phyloP scores from a whole-genome alignment of 73 alveolate genomes.

The Tetrahymena borealis region DNA sequence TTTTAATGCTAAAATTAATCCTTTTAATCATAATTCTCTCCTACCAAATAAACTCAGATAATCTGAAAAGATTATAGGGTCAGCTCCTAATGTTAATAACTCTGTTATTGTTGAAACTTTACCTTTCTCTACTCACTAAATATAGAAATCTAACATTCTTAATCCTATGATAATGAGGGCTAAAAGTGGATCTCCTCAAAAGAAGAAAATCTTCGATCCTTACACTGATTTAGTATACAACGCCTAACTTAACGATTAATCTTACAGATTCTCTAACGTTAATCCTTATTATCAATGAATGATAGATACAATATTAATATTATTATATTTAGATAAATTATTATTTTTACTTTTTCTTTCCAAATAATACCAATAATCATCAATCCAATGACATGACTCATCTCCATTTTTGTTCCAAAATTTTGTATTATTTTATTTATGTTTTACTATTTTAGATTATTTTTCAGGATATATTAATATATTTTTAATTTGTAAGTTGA shows the following conservation, averaged over 20 bases:
- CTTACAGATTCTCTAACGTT: neutral
- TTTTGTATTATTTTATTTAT: too few relatives aligned
- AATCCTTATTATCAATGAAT: neutral
- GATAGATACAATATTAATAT: neutral
- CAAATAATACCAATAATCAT: too few relatives aligned
- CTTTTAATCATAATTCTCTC: neutral
- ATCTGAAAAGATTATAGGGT: neutral
- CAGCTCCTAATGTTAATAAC: neutral
- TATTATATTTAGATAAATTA: too few relatives aligned
- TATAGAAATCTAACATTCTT: neutral
- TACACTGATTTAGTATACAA: neutral
- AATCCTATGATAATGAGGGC: neutral
- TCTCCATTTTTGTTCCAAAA: too few relatives aligned
- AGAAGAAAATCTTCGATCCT: neutral
- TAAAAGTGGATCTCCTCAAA: neutral
- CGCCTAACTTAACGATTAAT: neutral
- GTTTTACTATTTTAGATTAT: too few relatives aligned
- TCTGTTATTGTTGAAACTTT: neutral
- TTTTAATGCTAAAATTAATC: neutral
- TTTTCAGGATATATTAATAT: too few relatives aligned
- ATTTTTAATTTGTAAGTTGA: too few relatives aligned
- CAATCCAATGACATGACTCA: too few relatives aligned
- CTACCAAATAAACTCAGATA: neutral
- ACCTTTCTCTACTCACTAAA: neutral
- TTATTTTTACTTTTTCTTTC: too few relatives aligned